phyloP scores from a whole-genome alignment of 2,329 filamentous ascomycete genomes.

The Aspergillus nomiae region DNA sequence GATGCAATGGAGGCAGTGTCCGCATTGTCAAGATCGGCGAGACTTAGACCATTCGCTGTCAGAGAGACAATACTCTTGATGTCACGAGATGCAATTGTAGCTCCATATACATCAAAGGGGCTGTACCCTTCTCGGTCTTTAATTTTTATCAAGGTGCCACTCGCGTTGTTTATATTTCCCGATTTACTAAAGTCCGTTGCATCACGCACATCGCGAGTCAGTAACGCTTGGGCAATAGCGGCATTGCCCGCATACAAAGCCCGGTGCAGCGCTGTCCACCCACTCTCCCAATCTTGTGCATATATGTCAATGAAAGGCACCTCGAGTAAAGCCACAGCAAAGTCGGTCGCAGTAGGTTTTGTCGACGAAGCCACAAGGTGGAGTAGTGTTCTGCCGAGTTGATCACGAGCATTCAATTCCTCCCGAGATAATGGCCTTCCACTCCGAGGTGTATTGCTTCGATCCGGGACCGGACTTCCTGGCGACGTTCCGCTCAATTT shows the following conservation, averaged over 20 bases:
- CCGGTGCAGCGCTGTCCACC: slow-evolving; percentile 93
- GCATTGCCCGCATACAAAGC: slow-evolving; percentile 89
- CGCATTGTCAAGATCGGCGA: slow-evolving; percentile 50
- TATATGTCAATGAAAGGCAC: slow-evolving; percentile 85
- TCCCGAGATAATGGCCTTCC: slow-evolving; percentile 52
- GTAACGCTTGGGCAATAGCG: slow-evolving; percentile 77
- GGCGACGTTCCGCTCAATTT: slow-evolving; percentile 49
- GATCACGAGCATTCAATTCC: slow-evolving; percentile 84
- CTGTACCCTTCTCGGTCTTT: slow-evolving; percentile 95
- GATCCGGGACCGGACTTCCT: slow-evolving; percentile 49
- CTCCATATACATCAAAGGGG: slow-evolving; percentile 88
- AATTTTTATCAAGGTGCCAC: slow-evolving; percentile 82
- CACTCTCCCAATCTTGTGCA: slow-evolving; percentile 83
- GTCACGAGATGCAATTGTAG: slow-evolving; percentile 80
- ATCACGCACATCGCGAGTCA: slow-evolving; percentile 75
- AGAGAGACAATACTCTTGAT: slow-evolving; percentile 46
- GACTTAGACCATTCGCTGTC: slow-evolving; percentile 34
- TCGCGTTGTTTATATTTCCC: slow-evolving; percentile 60
- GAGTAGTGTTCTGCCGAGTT: slow-evolving; percentile 77
- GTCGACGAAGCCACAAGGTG: slow-evolving; percentile 80
- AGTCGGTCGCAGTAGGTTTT: slow-evolving; percentile 67
- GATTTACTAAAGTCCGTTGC: slow-evolving; percentile 60
- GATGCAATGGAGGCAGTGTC: slow-evolving; percentile 29
- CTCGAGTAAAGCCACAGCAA: slow-evolving; percentile 77
- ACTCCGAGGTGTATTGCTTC: slow-evolving; percentile 21